Conservation (phyloP, 257 asterid genomes). For the Solanum clarkiae region DNA sequence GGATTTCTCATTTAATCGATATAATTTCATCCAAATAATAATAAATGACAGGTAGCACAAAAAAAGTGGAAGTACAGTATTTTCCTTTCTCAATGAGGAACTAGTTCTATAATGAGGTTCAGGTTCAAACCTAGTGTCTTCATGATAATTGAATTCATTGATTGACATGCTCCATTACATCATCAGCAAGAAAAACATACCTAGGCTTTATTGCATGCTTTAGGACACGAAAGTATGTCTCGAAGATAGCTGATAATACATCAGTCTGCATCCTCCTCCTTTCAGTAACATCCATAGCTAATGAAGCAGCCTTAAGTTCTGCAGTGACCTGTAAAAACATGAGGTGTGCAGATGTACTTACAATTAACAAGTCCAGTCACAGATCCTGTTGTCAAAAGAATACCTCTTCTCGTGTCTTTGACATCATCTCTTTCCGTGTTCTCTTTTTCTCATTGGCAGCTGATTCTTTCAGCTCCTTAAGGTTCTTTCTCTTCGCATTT, state of each 20-base stretch:
- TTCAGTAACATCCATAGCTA: conserved; percentile 70
- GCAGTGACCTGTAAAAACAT: conserved; percentile 56
- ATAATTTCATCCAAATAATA: background rate
- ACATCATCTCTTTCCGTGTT: conserved; percentile 43
- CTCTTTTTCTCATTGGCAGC: conserved; percentile 60
- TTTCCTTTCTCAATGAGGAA: background rate
- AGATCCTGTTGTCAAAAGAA: background rate
- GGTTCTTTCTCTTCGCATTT: conserved; percentile 41
- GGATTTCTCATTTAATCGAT: background rate
- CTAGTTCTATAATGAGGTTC: background rate
- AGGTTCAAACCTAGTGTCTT: background rate
- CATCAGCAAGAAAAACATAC: conserved; percentile 24
- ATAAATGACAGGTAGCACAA: background rate
- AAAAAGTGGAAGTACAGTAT: background rate
- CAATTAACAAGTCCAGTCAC: background rate
- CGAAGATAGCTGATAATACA: conserved; percentile 69
- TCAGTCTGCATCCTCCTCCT: conserved; percentile 71
- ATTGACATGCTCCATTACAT: background rate
- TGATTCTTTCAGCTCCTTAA: conserved; percentile 43
- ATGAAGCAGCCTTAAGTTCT: conserved; percentile 75
- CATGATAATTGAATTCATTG: background rate
- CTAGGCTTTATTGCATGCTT: conserved; percentile 42
- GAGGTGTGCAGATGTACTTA: background rate
- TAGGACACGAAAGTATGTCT: conserved; percentile 68
- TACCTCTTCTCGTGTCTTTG: conserved; percentile 89